A percentile compares a stretch with the other conserved stretches of the same genome.
Conservation (phyloP, 2,329 filamentous ascomycete species). For the Calonectria pseudoturangicola region DNA sequence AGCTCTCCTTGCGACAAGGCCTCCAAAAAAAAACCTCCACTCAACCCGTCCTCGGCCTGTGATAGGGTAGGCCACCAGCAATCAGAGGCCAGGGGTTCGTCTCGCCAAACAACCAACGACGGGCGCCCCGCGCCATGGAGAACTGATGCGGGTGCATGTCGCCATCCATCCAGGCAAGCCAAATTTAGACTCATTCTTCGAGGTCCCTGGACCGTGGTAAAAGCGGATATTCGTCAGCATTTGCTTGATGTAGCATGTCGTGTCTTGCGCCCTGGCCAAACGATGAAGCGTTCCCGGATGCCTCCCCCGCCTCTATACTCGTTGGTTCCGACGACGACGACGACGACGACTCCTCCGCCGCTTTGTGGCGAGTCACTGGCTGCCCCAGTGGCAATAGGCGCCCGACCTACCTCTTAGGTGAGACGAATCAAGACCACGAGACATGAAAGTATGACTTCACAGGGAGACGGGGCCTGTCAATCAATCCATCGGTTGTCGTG, state of each 20-base stretch:
- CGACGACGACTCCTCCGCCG: constrained; percentile 41
- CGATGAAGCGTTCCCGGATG: constrained; percentile 39
- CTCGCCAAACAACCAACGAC: constrained; percentile 47
- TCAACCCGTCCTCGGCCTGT: constrained; percentile 35
- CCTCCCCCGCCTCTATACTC: constrained; percentile 40
- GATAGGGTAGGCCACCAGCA: constrained; percentile 40
- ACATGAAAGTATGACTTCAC: constrained; percentile 33
- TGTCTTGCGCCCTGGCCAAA: constrained; percentile 40
- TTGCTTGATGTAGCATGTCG: constrained; percentile 41
- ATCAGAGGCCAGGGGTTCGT: constrained; percentile 45
- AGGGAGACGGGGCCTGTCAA: constrained; percentile 20
- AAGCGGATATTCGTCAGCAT: constrained; percentile 43
- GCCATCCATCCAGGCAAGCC: constrained; percentile 47
- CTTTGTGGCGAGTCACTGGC: constrained; percentile 42
- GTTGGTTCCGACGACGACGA: constrained; percentile 31
- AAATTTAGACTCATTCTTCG: constrained; percentile 41
- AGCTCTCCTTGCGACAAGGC: constrained; percentile 38
- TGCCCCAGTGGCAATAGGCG: constrained; percentile 34
- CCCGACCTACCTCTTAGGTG: constrained; percentile 38
- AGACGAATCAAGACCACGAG: constrained; percentile 40
- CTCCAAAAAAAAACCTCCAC: constrained; percentile 27
- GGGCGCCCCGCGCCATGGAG: constrained; percentile 51
- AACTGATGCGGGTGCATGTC: constrained; percentile 44
- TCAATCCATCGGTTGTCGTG: constrained; percentile 1
- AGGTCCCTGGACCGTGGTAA: constrained; percentile 35